Evolutionary conservation across 306 rosid species (phyloP).

Genomic region (Myrica gale): DNA sequence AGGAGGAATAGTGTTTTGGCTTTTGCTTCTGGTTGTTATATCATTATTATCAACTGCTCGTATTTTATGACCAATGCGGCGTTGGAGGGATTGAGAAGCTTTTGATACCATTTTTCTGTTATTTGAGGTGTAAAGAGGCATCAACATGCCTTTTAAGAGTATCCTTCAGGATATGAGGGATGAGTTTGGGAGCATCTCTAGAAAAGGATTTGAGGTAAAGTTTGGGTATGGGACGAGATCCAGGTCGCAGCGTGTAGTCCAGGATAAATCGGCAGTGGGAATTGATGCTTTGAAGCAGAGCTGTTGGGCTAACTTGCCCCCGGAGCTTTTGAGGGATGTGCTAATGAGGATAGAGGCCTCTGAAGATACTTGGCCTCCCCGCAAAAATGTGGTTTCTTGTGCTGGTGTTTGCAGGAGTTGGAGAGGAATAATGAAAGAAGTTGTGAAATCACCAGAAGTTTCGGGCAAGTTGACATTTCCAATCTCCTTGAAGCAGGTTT

Average conservation of each 20-base stretch:
- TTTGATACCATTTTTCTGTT: conserved; percentile 4
- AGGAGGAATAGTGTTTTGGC: background rate
- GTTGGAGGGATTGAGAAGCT: conserved; percentile 19
- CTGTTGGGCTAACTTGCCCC: conserved; percentile 96
- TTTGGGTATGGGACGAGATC: conserved; percentile 69
- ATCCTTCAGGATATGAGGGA: conserved; percentile 59
- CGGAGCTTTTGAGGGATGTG: conserved; percentile 87
- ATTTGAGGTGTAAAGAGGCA: conserved; percentile 11
- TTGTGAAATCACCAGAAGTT: conserved; percentile 67
- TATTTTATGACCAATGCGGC: conserved; percentile 25
- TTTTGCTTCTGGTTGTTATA: background rate
- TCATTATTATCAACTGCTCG: background rate
- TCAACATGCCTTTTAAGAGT: conserved; percentile 69
- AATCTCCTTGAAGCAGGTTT: conserved; percentile 86
- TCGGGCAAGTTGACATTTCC: conserved; percentile 89
- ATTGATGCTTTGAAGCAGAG: conserved; percentile 80
- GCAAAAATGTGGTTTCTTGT: conserved; percentile 74
- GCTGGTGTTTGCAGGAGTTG: conserved; percentile 94
- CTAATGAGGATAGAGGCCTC: conserved; percentile 80
- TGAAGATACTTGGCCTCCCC: conserved; percentile 75
- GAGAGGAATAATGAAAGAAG: conserved; percentile 82
- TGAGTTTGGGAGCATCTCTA: conserved; percentile 56
- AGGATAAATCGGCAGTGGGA: conserved; percentile 34
- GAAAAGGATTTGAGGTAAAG: conserved; percentile 77
- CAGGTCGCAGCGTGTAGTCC: conserved; percentile 69